A percentile compares a stretch with the other conserved stretches of the same genome.
Evolutionary conservation across 176 grass and related monocot genomes (phyloP).

Genomic region (Triticum monococcum): DNA sequence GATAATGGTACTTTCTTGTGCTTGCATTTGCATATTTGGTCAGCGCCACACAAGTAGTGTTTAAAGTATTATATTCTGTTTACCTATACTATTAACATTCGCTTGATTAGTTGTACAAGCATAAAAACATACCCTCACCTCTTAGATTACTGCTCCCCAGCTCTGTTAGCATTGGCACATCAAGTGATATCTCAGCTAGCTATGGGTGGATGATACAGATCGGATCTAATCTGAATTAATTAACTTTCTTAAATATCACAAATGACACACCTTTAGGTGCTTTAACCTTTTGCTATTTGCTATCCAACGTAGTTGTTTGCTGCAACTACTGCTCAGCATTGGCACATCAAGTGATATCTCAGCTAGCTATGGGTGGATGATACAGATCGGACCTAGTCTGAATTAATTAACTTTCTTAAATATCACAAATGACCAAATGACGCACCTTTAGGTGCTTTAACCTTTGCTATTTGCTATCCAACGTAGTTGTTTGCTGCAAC

Average conservation of each 20-base stretch:
- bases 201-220: not conserved
- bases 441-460: not conserved
- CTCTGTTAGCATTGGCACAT: not conserved
- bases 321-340: not conserved
- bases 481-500: not conserved
- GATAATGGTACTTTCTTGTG: not conserved
- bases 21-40: not conserved
- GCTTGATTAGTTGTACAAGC: not conserved
- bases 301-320: too few relatives aligned
- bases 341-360: not conserved
- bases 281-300: too few relatives aligned
- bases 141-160: not conserved
- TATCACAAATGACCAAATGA: constrained; percentile 12
- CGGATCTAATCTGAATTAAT: not conserved
- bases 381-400: not conserved
- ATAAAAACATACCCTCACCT: not conserved
- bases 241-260: constrained; percentile 18
- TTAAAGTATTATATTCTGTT: not conserved
- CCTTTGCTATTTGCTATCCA: not conserved
- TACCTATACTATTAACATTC: not conserved
- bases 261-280: not conserved
- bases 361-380: not conserved
- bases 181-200: not conserved
- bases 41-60: not conserved
- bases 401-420: constrained; percentile 11